Base-by-base conservation (phyloP, 495 filamentous ascomycete genomes). In the Extremus antarcticus region DNA sequence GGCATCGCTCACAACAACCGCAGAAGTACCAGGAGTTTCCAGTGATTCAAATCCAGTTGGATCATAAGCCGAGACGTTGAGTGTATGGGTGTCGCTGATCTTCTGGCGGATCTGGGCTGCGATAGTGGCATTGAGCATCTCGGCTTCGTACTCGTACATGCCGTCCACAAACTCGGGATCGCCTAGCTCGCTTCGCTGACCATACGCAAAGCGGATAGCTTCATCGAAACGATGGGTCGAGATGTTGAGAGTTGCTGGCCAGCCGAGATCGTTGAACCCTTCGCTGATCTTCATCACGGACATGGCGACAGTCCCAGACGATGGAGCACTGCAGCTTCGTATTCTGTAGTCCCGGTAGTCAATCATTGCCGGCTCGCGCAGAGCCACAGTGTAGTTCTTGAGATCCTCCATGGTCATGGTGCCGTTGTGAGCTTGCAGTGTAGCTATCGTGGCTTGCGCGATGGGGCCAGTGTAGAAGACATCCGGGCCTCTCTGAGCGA, bases 201-300 rank as follows among this genome's bases (percentile, higher is more conserved):
- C 90, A 66, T 95, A 95, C 0, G 80, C 88, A 68, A 91, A 95
- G 17, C 89, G 79, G 66, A 92, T 88, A 1, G 86, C 84, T 70
- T 96, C 90, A 56, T 88, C 81, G 51, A 95, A 74, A 2, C 88
- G 78, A 70, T 95, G 90, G 1, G 83, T 83, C 19, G 80, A 90
- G 0, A 82, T 54, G 51, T 86, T 82, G 11, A 83, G 57, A 19
- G 67, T 73, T 11, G 72, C 61, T 22, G 75, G 68, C 24, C 70
- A 57, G 22, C 81, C 82, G 50, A 87, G 74, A 4, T 66, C 72
- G 3, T 74, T 62, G 61, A 87, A 96, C 0, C 86, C 84, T 59
- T 86, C 81, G 58, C 94, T 70, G 13, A 83, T 87, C 61, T 92
- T 94, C 59, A 96, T 69, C 3, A 84, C 78, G 53, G 77, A 81